Evolutionary conservation across 1,284 basidiomycete genomes (phyloP), one percentile per base, ranked within the genome.

Genomic region (Ganoderma sinense): DNA sequence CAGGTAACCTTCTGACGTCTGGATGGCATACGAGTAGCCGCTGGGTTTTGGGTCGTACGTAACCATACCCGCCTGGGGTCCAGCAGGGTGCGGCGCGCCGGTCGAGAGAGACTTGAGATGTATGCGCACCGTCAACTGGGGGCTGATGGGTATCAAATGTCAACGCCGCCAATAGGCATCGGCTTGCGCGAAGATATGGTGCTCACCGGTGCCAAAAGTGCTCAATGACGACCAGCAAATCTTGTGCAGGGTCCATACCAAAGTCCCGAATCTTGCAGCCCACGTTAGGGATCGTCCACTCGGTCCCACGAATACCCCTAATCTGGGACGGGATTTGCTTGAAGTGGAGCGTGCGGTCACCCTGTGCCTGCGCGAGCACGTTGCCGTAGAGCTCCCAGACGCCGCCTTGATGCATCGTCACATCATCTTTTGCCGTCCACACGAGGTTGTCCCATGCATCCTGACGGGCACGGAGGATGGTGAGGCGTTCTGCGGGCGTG

Each of bases 301-400:
- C 74, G 36, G 80, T 81, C 58, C 84, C 81, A 68, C 84, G 73
- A 68, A 90, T 88, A 14, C 78, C 79, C 31, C 88, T 84, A 61
- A 82, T 77, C 29, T 74, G 74, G 7, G 88, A 88, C 26, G 88
- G 86, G 20, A 91, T 80, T 69, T 85, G 85, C 62, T 79, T 77
- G 73, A 89, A 89, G 14, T 72, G 72, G 26, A 90, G 80, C 1
- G 75, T 77, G 8, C 75, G 70, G 2, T 71, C 11, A 14, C 76
- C 76, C 41, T 66, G 79, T 11, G 80, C 80, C 72, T 89, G 88
- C 2, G 83, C 89, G 20, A 91, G 77, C 5, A 92, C 85, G 20
- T 88, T 87, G 2, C 89, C 89, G 68, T 84, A 89, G 1, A 92
- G 82, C 73, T 92, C 90, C 85, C 90, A 82, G 4, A 81, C 74